phyloP scores from a whole-genome alignment of 495 filamentous ascomycete species.

The Jackrogersella multiformis region DNA sequence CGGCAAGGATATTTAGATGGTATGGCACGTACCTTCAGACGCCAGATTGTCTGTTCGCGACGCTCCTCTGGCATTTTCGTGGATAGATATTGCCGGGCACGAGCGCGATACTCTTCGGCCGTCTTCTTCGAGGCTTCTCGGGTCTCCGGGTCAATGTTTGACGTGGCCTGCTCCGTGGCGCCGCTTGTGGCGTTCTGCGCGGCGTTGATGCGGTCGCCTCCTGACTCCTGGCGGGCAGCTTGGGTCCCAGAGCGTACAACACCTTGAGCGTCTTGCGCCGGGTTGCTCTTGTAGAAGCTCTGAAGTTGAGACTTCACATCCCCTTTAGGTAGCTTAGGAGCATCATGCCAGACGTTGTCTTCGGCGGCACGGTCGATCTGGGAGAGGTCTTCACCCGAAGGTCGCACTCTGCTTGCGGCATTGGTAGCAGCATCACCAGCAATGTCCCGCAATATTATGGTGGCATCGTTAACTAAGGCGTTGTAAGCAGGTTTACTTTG shows the following conservation, averaged over 20 bases:
- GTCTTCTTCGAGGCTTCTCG: conserved; percentile 52
- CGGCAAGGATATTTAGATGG: background rate
- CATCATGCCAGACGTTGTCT: conserved; percentile 93
- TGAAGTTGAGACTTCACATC: conserved; percentile 73
- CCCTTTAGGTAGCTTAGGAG: conserved; percentile 77
- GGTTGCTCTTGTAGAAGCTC: conserved; percentile 60
- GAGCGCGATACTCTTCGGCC: conserved; percentile 59
- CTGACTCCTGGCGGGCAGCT: conserved; percentile 60
- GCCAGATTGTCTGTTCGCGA: conserved; percentile 90
- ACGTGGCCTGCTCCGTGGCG: conserved; percentile 61
- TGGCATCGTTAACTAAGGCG: conserved; percentile 81
- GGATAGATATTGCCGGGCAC: conserved; percentile 75
- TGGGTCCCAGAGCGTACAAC: conserved; percentile 45
- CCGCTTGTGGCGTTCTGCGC: conserved; percentile 60
- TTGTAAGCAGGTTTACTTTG: conserved; percentile 42
- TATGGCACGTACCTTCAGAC: conserved; percentile 68
- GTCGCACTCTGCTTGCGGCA: conserved; percentile 80
- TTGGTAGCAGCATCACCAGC: conserved; percentile 88
- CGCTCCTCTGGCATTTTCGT: conserved; percentile 93
- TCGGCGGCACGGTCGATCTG: conserved; percentile 85
- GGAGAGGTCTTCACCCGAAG: conserved; percentile 75
- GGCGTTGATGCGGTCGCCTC: conserved; percentile 58
- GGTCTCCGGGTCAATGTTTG: conserved; percentile 55
- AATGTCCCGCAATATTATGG: conserved; percentile 83
- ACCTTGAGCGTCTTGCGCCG: conserved; percentile 65